Conservation (phyloP, 2,329 filamentous ascomycete genomes). For the Phialophora chinensis region DNA sequence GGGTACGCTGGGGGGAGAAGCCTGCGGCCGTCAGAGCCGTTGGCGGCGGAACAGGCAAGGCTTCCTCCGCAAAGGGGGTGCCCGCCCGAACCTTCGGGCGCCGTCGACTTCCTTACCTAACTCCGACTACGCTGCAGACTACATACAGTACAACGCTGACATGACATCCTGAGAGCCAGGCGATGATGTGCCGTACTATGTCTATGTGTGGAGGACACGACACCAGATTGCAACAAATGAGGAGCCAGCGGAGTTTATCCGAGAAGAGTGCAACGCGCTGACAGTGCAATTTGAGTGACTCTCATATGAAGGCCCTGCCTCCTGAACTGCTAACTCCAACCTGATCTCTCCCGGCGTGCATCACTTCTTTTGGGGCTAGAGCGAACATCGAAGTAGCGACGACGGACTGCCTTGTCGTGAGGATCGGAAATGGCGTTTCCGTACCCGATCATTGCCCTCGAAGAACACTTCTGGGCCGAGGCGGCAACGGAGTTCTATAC, state of each 20-base stretch:
- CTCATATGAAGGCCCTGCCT: not conserved
- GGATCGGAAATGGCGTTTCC: not conserved
- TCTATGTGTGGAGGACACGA: not conserved
- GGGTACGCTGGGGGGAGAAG: too few relatives aligned
- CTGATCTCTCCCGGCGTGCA: not conserved
- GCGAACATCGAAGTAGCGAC: not conserved
- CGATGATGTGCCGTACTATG: not conserved
- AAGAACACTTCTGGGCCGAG: slow-evolving; percentile 26
- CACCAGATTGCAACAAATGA: not conserved
- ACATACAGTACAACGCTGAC: not conserved
- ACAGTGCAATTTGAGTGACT: not conserved
- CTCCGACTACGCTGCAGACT: not conserved
- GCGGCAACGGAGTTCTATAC: slow-evolving; percentile 22
- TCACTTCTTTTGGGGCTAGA: not conserved
- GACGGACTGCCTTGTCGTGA: not conserved
- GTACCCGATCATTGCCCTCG: slow-evolving; percentile 21
- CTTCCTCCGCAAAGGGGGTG: not conserved
- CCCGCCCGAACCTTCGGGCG: too few relatives aligned
- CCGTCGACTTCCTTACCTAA: not conserved
- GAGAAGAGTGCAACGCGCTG: not conserved
- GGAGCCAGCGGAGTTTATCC: not conserved
- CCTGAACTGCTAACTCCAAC: not conserved
- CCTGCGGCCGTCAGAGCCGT: too few relatives aligned
- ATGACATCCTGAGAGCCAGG: not conserved
- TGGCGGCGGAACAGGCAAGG: not conserved